Percentiles rank a stretch among this genome's conserved stretches.
Evolutionary conservation across 495 filamentous ascomycete species (phyloP).

Genomic region (Aspergillus homomorphus): DNA sequence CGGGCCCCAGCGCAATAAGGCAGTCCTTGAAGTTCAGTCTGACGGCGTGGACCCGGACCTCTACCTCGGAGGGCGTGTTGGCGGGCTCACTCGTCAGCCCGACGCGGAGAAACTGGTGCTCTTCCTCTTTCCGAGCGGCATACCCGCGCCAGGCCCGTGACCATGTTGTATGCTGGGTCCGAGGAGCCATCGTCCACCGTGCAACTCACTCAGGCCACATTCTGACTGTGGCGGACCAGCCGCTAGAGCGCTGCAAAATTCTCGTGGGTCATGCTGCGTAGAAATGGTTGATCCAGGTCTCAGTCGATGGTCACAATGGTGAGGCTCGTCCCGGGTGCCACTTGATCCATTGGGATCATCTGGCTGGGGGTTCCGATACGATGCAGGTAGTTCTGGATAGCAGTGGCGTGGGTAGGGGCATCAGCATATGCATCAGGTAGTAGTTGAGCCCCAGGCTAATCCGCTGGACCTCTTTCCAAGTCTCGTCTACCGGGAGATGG

Average conservation of each 20-base stretch:
- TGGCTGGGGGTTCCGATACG: background rate
- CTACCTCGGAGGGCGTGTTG: background rate
- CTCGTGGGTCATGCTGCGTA: background rate
- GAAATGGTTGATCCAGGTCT: background rate
- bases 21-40: constrained; percentile 1
- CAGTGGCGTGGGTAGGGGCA: background rate
- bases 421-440: background rate
- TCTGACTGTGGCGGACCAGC: background rate
- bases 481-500: background rate
- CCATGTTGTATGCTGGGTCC: background rate
- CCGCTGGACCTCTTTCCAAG: background rate
- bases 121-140: constrained; percentile 1
- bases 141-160: constrained; percentile 1
- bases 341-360: background rate
- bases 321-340: background rate
- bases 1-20: constrained; percentile 6
- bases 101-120: background rate
- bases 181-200: background rate
- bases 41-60: background rate
- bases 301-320: background rate
- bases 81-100: background rate
- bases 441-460: background rate
- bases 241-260: background rate
- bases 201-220: background rate
- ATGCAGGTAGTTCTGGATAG: no score